Evolutionary conservation across 441 rosid species (phyloP), one percentile per base, ranked within the genome.

Genomic region (Aquilaria agallochum): DNA sequence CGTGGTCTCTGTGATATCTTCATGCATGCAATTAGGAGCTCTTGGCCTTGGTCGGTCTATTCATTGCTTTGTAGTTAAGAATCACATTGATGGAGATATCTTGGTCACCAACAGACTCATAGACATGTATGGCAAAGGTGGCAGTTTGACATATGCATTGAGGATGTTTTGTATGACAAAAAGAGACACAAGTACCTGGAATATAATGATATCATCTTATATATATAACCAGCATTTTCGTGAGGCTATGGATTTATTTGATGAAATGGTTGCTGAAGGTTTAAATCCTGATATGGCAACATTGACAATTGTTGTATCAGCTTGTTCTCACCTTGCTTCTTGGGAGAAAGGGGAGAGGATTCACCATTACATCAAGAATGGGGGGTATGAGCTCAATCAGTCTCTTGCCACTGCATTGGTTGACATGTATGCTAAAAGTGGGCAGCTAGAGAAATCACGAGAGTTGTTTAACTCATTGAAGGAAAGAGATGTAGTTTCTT

Each of bases 371-470:
- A 72, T 84, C 42, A 71, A 66, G 60, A 77, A 79, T 64, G 68
- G 55, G 60, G 72, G 69, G 36, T 72, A 70, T 34, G 72, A 77
- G 64, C 56, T 76, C 33, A 79, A 60, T 63, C 62, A 74, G 36
- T 68, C 87, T 60, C 82, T 84, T 42, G 62, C 72, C 64, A 76
- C 85, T 53, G 76, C 89, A 31, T 65, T 84, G 56, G 72, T 81
- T 42, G 83, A 81, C 73, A 84, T 81, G 87, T 81, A 79, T 30
- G 85, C 82, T n/a, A 84, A 84, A 66, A 78, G 82, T 11, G 89
- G 89, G 55, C 73, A 78, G 32, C 75, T 79, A 31, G 73, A 74
- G 44, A 79, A 76, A 66, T 72, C 83, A 1, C 53, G 83, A 63
- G 72, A 77, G 9, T 46, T 84, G 62, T 81, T 84, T 31, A 44